These are phyloP conservation scores for Albizia julibrissin DNA, from an alignment of 306 rosid genomes.

Conservation along the genomic window DNA sequence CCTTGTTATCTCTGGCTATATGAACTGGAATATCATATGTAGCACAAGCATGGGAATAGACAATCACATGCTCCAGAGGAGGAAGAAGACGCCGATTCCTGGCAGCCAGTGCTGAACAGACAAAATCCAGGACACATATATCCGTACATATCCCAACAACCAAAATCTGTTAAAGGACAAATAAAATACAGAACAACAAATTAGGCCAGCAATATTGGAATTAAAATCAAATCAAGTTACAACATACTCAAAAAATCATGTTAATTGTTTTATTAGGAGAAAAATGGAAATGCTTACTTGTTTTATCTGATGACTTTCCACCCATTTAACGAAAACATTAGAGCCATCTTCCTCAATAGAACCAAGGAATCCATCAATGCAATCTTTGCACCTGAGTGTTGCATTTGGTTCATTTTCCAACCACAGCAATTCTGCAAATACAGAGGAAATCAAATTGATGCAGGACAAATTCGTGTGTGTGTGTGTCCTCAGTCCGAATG, in stretches of 20 bases:
- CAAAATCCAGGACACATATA: constrained; percentile 88
- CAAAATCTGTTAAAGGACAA: constrained; percentile 55
- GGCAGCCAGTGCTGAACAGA: constrained; percentile 62
- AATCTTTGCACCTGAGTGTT: constrained; percentile 77
- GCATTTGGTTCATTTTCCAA: constrained; percentile 80
- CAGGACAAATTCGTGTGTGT: neutral
- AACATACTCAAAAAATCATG: neutral
- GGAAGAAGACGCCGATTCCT: constrained; percentile 70
- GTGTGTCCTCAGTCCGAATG: neutral
- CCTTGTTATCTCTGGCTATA: constrained; percentile 61
- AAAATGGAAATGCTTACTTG: constrained; percentile 46
- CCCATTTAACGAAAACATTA: constrained; percentile 81
- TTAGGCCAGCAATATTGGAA: neutral
- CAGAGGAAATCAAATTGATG: constrained; percentile 20
- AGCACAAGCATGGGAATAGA: constrained; percentile 80
- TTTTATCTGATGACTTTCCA: constrained; percentile 73
- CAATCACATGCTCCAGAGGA: constrained; percentile 81
- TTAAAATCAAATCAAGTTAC: neutral
- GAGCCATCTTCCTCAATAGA: constrained; percentile 71
- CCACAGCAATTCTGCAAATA: constrained; percentile 65
- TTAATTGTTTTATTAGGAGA: neutral
- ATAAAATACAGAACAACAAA: constrained; percentile 26
- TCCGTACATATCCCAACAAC: constrained; percentile 91
- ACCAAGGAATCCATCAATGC: constrained; percentile 76
- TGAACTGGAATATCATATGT: constrained; percentile 74